A percentile compares a stretch with the other conserved stretches of the same genome.
phyloP scores from a whole-genome alignment of 1,139 yeast genomes.

The Candida frijolesensis region DNA sequence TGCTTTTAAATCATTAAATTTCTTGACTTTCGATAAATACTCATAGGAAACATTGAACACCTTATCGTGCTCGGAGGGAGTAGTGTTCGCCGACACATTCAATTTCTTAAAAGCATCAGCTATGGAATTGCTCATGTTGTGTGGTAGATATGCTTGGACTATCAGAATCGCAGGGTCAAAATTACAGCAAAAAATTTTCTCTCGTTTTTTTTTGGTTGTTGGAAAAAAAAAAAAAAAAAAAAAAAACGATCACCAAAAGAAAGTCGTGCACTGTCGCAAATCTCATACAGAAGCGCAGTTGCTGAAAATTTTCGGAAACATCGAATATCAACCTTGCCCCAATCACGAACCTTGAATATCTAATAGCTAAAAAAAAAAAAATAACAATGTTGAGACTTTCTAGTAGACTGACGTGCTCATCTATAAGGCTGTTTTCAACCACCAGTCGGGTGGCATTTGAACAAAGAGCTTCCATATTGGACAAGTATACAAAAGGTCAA shows the following conservation, averaged over 20 bases:
- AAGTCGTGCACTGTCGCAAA: too few relatives aligned
- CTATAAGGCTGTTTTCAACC: slow-evolving; percentile 9
- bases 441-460: slow-evolving; percentile 14
- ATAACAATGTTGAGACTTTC: slow-evolving; percentile 5
- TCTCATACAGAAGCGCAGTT: too few relatives aligned
- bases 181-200: slow-evolving; percentile 2
- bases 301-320: slow-evolving; percentile 4
- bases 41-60: slow-evolving; percentile 47
- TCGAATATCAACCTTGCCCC: not conserved
- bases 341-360: not conserved
- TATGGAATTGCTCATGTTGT: slow-evolving; percentile 41
- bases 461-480: slow-evolving; percentile 18
- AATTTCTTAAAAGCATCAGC: slow-evolving; percentile 46
- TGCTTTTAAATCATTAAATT: slow-evolving; percentile 51
- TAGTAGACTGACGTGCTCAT: not conserved
- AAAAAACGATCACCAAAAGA: not conserved
- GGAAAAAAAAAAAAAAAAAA: not conserved
- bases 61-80: slow-evolving; percentile 37
- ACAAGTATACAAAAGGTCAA: slow-evolving; percentile 21
- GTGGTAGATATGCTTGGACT: not conserved
- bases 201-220: slow-evolving; percentile 4
- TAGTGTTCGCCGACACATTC: slow-evolving; percentile 30
- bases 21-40: slow-evolving; percentile 42
- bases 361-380: not conserved
- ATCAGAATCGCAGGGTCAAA: not conserved